A percentile compares a stretch with the other conserved stretches of the same genome.
phyloP scores from a whole-genome alignment of 305 asterid genomes.

The Solanum hybrid region DNA sequence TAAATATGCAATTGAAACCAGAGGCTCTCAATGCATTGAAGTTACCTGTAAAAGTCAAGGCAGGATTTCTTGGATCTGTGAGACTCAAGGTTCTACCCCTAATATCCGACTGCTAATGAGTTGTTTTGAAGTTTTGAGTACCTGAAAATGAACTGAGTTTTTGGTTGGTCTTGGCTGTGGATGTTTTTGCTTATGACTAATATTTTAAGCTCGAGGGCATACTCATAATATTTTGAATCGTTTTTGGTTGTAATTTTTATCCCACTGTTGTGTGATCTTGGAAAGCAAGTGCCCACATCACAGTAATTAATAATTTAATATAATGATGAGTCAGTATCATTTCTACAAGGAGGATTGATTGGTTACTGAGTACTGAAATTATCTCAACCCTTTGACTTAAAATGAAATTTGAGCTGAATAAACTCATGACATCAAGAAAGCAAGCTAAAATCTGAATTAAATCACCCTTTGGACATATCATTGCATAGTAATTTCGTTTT shows the following conservation, averaged over 20 bases:
- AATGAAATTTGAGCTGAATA: not conserved
- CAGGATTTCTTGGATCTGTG: conserved; percentile 98
- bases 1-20: conserved; percentile 97
- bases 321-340: not conserved
- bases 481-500: not conserved
- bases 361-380: not conserved
- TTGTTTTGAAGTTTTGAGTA: not conserved
- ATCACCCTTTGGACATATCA: not conserved
- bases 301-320: not conserved
- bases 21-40: conserved; percentile 97
- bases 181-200: not conserved
- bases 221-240: not conserved
- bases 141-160: not conserved
- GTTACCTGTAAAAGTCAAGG: conserved; percentile 96
- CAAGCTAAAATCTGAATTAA: not conserved
- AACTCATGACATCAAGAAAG: not conserved
- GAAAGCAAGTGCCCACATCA: not conserved
- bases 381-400: not conserved
- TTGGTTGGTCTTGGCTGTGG: not conserved
- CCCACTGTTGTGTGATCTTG: not conserved
- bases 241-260: not conserved
- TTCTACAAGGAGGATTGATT: not conserved
- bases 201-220: not conserved
- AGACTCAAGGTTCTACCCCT: conserved; percentile 76
- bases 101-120: not conserved